These are phyloP conservation scores for Neurospora cerealis DNA, from an alignment of 495 filamentous ascomycete species.

Conservation along the genomic window DNA sequence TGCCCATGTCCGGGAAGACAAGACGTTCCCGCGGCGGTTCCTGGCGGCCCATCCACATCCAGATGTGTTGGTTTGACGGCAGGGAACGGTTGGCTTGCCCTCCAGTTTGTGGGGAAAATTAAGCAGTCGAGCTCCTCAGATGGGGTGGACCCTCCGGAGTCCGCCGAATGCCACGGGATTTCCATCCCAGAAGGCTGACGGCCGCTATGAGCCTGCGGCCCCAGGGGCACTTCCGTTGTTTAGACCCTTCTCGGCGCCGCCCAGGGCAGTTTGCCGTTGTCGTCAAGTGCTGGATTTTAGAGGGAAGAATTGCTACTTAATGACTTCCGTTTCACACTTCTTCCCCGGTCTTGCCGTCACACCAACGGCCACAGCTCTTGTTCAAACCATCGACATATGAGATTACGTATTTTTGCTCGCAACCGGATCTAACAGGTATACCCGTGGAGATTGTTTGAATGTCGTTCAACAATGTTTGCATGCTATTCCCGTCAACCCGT, in stretches of 20 bases:
- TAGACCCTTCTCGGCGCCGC: not conserved
- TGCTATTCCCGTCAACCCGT: not conserved
- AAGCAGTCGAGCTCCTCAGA: not conserved
- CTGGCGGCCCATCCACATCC: not conserved
- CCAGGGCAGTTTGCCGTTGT: not conserved
- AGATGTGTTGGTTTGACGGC: not conserved
- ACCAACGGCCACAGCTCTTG: not conserved
- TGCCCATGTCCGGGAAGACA: not conserved
- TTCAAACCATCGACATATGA: not conserved
- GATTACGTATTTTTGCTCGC: not conserved
- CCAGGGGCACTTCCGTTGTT: not conserved
- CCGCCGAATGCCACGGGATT: not conserved
- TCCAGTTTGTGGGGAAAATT: not conserved
- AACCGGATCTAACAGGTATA: not conserved
- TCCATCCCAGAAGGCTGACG: not conserved
- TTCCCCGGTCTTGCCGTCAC: not conserved
- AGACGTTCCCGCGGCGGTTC: not conserved
- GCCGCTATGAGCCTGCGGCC: not conserved
- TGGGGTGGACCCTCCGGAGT: not conserved
- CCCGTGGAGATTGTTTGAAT: not conserved
- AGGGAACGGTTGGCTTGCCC: not conserved
- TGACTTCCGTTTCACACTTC: not conserved
- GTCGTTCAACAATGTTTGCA: not conserved
- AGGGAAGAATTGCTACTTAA: not conserved
- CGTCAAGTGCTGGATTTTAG: not conserved